Evolutionary conservation across 2,329 filamentous ascomycete species (phyloP), one percentile per base, ranked within the genome.

Genomic region (Colletotrichum chlorophyti): DNA sequence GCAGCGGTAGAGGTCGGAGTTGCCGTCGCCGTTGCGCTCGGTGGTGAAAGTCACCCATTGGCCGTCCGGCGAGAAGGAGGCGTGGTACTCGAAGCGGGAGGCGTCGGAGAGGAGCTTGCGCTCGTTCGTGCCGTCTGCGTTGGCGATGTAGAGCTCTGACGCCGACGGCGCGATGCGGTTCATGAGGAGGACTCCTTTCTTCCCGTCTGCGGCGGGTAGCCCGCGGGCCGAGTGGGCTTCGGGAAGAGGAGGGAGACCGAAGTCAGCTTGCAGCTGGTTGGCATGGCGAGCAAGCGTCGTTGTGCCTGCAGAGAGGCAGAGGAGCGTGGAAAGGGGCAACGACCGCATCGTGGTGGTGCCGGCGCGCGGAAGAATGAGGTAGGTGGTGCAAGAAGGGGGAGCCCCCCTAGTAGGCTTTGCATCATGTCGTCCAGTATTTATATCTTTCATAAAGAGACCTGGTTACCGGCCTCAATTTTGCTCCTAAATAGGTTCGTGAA

Each of bases 161-260:
- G 53, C 29, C 3, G 45, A 55, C 15, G 53, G 53, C 5, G 45
- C 53, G 17, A 55, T 55, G 31, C 45, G 53, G 45, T 55, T 55
- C 53, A 55, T 55, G 11, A 55, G 46, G 23, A 55, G 53, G 17
- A 55, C 46, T 2, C 53, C 53, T 46, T 55, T 55, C 45, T 55
- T 55, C 23, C 46, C 40, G n/a, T 58, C 53, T 2, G 53, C 53
- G 19, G 53, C 53, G 6, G 47, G 53, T 10, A 58, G 47, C 8
- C 53, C 53, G 8, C 47, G 38, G 31, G 46, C 53, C n/a, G 53
- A 52, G 31, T 52, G 53, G 38, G 32, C 38, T 26, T 52, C 38
- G 12, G 53, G 32, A 15, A 58, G 47, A 40, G n/a, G 17, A 8
- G 43, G 26, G 32, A n/a, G 11, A 37, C 50, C 29, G 26, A 52